These are phyloP conservation scores for Porcisia hertigi DNA, from an alignment of 208 protist genomes.

Conservation along the genomic window DNA sequence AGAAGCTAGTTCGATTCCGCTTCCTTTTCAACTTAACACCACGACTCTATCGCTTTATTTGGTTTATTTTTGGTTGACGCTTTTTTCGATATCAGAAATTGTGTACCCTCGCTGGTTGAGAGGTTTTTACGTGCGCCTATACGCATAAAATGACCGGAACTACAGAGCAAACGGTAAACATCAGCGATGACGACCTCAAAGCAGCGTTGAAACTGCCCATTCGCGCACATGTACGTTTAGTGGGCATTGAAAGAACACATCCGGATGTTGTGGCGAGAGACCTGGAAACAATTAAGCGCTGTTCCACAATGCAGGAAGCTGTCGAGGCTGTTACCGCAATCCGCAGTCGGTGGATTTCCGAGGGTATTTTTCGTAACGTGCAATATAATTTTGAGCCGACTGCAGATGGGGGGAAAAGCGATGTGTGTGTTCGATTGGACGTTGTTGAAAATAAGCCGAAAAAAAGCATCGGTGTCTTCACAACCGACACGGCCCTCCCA, in stretches of 20 bases:
- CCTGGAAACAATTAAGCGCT: slow-evolving; percentile 75
- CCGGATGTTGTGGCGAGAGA: slow-evolving; percentile 69
- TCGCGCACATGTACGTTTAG: slow-evolving; percentile 69
- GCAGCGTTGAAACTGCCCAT: slow-evolving; percentile 48
- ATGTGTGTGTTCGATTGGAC: slow-evolving; percentile 80
- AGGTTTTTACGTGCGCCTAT: background rate
- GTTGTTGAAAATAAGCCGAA: slow-evolving; percentile 70
- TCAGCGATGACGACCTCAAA: slow-evolving; percentile 57
- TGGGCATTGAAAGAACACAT: slow-evolving; percentile 56
- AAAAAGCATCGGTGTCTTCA: slow-evolving; percentile 81
- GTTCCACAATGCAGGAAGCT: slow-evolving; percentile 61
- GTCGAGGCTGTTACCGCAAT: slow-evolving; percentile 52
- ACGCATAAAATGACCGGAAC: slow-evolving; percentile 13
- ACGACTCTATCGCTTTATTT: background rate
- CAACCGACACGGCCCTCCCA: slow-evolving; percentile 79
- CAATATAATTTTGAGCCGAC: slow-evolving; percentile 87
- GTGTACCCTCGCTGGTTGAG: background rate
- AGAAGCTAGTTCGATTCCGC: background rate
- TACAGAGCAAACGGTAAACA: slow-evolving; percentile 30
- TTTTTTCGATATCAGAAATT: background rate
- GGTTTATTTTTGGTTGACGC: background rate
- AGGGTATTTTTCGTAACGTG: slow-evolving; percentile 75
- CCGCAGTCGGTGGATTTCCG: slow-evolving; percentile 50
- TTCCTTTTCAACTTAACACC: background rate
- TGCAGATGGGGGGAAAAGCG: slow-evolving; percentile 53